Conservation (phyloP, 2,329 filamentous ascomycete species). For the Xylaria sp. region DNA sequence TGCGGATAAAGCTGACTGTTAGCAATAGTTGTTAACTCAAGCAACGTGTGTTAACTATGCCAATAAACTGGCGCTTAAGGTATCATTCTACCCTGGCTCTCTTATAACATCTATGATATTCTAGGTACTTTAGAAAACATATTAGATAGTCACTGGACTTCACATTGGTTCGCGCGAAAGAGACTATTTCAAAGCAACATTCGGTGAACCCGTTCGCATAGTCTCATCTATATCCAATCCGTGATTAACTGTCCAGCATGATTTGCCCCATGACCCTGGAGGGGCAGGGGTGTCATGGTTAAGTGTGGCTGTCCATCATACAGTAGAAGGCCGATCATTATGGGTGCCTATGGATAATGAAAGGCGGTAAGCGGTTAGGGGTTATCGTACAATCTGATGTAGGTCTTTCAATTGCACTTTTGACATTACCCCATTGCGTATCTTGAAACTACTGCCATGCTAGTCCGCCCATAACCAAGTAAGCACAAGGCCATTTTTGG, state of each 20-base stretch:
- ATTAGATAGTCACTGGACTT: not conserved
- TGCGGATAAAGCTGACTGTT: not conserved
- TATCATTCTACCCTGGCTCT: not conserved
- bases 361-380: conserved; percentile 21
- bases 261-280: not conserved
- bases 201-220: not conserved
- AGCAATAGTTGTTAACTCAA: not conserved
- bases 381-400: not conserved
- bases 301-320: not conserved
- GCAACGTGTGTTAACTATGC: not conserved
- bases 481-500: not conserved
- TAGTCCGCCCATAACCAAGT: not conserved
- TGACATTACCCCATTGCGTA: not conserved
- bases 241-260: not conserved
- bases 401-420: not conserved
- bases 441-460: not conserved
- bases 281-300: not conserved
- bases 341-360: not conserved
- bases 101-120: not conserved
- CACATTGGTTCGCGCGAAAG: not conserved
- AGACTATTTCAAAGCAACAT: not conserved
- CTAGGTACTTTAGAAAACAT: not conserved
- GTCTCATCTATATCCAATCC: not conserved
- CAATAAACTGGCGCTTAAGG: not conserved
- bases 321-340: not conserved